Evolutionary conservation across 257 asterid genomes (phyloP), one percentile per base, ranked within the genome.

Genomic region (Voacanga thouarsii): DNA sequence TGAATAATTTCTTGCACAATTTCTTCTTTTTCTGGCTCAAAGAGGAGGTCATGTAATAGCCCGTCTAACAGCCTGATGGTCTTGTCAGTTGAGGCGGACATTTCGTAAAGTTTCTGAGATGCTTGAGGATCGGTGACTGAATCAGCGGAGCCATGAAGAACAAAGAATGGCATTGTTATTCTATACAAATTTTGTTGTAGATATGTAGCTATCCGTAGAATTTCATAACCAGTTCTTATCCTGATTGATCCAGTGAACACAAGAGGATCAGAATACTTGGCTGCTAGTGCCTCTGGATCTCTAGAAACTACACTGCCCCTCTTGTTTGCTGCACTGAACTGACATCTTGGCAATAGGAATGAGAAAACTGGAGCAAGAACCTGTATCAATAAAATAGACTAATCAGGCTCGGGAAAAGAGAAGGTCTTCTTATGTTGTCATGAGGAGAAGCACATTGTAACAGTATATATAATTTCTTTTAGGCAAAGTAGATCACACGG

Each of bases 321-420:
- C 83, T 94, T 92, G 92, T 91, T 95, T 82, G 97, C 99, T 69
- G 99, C 98, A 41, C 96, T 91, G 81, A 93, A 80, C 76, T 95
- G 98, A 56, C 76, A 95, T 80, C 92, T 89, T 51, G 99, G 99
- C 66, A 93, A 76, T 81, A 95, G 72, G 83, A 90, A 87, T 50
- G 98, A 73, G 33, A 89, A 71, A 55, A 94, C 80, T 4, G 98
- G 98, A 69, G 98, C 98, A 65, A 94, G 95, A 16, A 88, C 96
- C 98, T 93, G 37, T 7, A 76, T n/a, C 18, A 65, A 68, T 60
- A 9, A 66, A 51, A 33, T 1, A 74, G 64, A 72, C 41, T 26
- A 5, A 49, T 49, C 51, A 24, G 1, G 12, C 23, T 21, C 23
- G 24, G 7, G n/a, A 9, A 53, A 74, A 41, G 10, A 12, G 6